A percentile compares a stretch with the other conserved stretches of the same genome.
phyloP scores from a whole-genome alignment of 495 filamentous ascomycete species.

The Penicillium manginii region DNA sequence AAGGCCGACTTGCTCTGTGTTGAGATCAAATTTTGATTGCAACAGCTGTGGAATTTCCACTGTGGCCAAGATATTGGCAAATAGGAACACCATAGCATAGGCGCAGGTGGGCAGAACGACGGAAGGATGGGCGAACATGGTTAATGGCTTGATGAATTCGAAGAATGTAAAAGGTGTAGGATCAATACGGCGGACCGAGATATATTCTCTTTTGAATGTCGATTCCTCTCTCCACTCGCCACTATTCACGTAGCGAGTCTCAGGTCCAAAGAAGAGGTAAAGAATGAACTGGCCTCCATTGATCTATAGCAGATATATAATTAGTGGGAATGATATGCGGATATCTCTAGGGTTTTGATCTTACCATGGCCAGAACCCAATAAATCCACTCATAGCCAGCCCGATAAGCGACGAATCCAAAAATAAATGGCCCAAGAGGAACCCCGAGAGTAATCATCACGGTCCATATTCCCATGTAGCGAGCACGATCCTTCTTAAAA shows the following conservation, averaged over 20 bases:
- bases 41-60: slow-evolving; percentile 59
- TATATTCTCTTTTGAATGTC: slow-evolving; percentile 41
- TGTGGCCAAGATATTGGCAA: slow-evolving; percentile 48
- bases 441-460: slow-evolving; percentile 55
- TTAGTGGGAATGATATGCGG: slow-evolving; percentile 5
- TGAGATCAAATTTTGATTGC: slow-evolving; percentile 52
- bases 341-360: not conserved
- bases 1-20: slow-evolving; percentile 56
- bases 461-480: slow-evolving; percentile 59
- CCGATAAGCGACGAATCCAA: slow-evolving; percentile 49
- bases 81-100: slow-evolving; percentile 56
- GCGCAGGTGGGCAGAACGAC: slow-evolving; percentile 51
- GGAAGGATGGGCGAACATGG: slow-evolving; percentile 40
- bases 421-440: slow-evolving; percentile 49
- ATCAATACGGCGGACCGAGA: slow-evolving; percentile 51
- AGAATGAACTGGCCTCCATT: slow-evolving; percentile 57
- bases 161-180: slow-evolving; percentile 44
- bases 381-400: slow-evolving; percentile 50
- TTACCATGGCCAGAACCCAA: slow-evolving; percentile 49
- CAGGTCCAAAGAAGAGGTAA: slow-evolving; percentile 57
- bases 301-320: slow-evolving; percentile 34
- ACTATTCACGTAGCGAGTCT: slow-evolving; percentile 54
- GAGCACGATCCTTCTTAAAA: slow-evolving; percentile 52
- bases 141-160: slow-evolving; percentile 54
- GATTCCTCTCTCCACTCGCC: slow-evolving; percentile 25